Evolutionary conservation across 2,329 filamentous ascomycete species (phyloP).

Genomic region (Raffaelea deltoideospora): DNA sequence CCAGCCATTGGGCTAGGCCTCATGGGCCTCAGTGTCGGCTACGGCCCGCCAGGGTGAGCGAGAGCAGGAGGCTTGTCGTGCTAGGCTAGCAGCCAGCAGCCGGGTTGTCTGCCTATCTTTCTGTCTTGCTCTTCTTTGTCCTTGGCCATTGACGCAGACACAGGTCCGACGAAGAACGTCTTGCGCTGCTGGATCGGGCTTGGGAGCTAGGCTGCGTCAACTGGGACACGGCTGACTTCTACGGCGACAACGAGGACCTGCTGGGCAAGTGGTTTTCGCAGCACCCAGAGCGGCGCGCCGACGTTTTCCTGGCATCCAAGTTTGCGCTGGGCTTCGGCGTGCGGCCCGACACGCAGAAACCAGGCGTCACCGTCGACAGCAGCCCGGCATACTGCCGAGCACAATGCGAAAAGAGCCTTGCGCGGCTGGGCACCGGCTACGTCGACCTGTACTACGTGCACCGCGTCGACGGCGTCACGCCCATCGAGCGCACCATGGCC

Average conservation of each 20-base stretch:
- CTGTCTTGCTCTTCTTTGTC: background rate
- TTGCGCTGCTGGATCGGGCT: background rate
- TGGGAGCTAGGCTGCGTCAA: constrained; percentile 29
- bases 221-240: constrained; percentile 34
- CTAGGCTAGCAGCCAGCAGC: no score
- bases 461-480: constrained; percentile 28
- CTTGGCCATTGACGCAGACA: background rate
- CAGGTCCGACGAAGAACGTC: background rate
- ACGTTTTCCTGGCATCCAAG: constrained; percentile 30
- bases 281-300: constrained; percentile 28
- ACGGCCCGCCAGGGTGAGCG: background rate
- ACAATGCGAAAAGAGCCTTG: constrained; percentile 21
- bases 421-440: constrained; percentile 31
- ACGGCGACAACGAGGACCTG: constrained; percentile 31
- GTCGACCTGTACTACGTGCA: constrained; percentile 42
- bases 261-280: constrained; percentile 35
- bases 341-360: constrained; percentile 5
- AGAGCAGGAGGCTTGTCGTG: no score
- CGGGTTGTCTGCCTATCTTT: background rate
- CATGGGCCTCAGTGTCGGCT: background rate
- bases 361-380: constrained; percentile 12
- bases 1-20: background rate
- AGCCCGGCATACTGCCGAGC: constrained; percentile 16
- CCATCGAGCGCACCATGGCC: constrained; percentile 30
- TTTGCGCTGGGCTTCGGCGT: constrained; percentile 19